Evolutionary conservation across 148 eudicot species (phyloP).

Genomic region (Rhododendron kiyosumense): DNA sequence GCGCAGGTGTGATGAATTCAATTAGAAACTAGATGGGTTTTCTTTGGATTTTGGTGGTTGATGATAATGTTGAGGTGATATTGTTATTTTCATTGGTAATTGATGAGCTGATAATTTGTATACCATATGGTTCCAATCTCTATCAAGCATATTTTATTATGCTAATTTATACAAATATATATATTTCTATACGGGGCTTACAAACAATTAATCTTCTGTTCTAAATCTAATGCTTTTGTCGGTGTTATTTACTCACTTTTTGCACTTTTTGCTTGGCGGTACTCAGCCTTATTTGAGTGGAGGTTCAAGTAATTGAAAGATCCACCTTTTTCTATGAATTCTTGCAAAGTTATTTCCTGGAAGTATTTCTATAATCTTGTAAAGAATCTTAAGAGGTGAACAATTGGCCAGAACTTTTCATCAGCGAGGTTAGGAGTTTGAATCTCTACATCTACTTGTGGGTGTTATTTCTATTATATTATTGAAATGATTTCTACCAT

Average conservation of each 20-base stretch:
- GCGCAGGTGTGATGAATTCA: constrained; percentile 74
- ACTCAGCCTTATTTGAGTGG: not conserved
- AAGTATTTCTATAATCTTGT: not conserved
- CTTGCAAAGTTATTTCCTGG: not conserved
- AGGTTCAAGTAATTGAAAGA: not conserved
- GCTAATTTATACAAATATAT: not conserved
- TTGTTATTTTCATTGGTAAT: not conserved
- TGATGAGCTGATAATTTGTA: not conserved
- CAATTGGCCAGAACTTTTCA: no score
- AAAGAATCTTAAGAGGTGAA: no score
- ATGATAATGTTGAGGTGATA: not conserved
- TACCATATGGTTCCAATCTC: not conserved
- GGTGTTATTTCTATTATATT: no score
- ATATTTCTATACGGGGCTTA: not conserved
- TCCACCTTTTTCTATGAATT: not conserved
- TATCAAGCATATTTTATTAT: not conserved
- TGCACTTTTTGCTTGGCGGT: no score
- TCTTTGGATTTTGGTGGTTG: not conserved
- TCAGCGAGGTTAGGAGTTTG: no score
- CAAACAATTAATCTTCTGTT: not conserved
- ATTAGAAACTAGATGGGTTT: constrained; percentile 14
- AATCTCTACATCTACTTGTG: no score
- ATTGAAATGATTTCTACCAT: no score
- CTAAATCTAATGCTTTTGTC: not conserved
- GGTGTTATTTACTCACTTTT: not conserved